Evolutionary conservation across 176 grass and related monocot genomes (phyloP).

Genomic region (Phoenix dactylifera): DNA sequence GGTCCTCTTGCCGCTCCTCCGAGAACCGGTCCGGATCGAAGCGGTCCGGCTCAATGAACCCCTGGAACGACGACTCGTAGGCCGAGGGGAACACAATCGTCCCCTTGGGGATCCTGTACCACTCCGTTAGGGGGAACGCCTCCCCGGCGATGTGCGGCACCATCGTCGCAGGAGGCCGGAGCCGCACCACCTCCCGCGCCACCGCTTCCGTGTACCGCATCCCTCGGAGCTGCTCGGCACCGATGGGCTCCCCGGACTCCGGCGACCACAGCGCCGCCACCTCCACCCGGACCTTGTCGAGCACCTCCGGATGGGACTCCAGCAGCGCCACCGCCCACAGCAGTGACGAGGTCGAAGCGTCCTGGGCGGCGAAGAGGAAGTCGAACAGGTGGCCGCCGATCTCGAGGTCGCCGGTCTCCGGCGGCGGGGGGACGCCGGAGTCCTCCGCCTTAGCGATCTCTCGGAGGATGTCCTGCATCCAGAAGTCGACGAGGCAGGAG

Average conservation of each 20-base stretch:
- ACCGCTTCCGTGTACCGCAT: constrained; percentile 84
- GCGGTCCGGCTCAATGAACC: constrained; percentile 38
- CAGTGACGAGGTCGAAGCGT: constrained; percentile 82
- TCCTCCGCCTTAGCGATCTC: constrained; percentile 37
- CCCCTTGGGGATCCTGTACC: constrained; percentile 90
- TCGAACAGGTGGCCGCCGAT: constrained; percentile 61
- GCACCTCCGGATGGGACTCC: constrained; percentile 66
- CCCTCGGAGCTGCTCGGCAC: constrained; percentile 34
- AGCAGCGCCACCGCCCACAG: constrained; percentile 64
- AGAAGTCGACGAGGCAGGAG: constrained; percentile 71
- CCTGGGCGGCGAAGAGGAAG: constrained; percentile 92
- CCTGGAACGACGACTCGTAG: constrained; percentile 85
- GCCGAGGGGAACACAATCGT: constrained; percentile 71
- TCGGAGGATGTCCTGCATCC: constrained; percentile 61
- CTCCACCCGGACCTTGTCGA: constrained; percentile 59
- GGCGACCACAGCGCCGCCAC: constrained; percentile 43
- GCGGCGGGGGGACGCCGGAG: constrained; percentile 12
- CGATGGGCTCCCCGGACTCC: constrained; percentile 45
- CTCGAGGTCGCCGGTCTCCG: constrained; percentile 40
- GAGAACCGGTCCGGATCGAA: constrained; percentile 81
- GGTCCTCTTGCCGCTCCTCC: constrained; percentile 52
- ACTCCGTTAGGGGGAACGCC: constrained; percentile 63
- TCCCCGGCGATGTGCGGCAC: constrained; percentile 77
- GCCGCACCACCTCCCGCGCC: constrained; percentile 71
- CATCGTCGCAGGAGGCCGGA: constrained; percentile 61